Conservation (phyloP, 2,329 filamentous ascomycete genomes). For the Ramichloridium luteum region DNA sequence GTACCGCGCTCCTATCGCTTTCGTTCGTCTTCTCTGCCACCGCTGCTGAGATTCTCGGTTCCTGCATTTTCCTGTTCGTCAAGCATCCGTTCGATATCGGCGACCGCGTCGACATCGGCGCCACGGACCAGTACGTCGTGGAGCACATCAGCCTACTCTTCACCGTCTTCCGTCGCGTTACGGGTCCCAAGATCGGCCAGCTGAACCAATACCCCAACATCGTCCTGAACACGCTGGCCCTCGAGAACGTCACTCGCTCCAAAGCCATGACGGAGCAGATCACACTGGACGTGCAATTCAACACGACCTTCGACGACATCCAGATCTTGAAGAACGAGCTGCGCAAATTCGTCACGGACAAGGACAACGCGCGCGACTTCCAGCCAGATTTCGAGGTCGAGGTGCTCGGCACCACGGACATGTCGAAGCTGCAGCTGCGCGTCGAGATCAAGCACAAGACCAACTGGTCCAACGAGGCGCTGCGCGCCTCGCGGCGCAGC, state of each 20-base stretch:
- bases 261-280: slow-evolving; percentile 84
- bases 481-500: slow-evolving; percentile 69
- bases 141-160: slow-evolving; percentile 91
- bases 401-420: slow-evolving; percentile 64
- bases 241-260: slow-evolving; percentile 85
- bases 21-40: slow-evolving; percentile 93
- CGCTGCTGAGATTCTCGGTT: slow-evolving; percentile 89
- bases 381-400: slow-evolving; percentile 69
- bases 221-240: slow-evolving; percentile 79
- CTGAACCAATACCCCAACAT: slow-evolving; percentile 74
- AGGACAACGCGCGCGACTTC: slow-evolving; percentile 86
- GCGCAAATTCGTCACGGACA: slow-evolving; percentile 66
- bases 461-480: slow-evolving; percentile 54
- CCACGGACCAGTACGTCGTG: slow-evolving; percentile 57
- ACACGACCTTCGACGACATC: slow-evolving; percentile 80
- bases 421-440: slow-evolving; percentile 76
- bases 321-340: slow-evolving; percentile 76
- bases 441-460: slow-evolving; percentile 78
- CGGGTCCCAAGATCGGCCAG: slow-evolving; percentile 57
- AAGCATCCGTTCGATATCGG: slow-evolving; percentile 97
- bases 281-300: slow-evolving; percentile 68
- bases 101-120: slow-evolving; percentile 73
- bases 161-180: slow-evolving; percentile 77
- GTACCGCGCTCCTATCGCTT: slow-evolving; percentile 83
- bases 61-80: slow-evolving; percentile 96